phyloP scores from a whole-genome alignment of 805 yeast genomes.

The Sungouiella blattae region DNA sequence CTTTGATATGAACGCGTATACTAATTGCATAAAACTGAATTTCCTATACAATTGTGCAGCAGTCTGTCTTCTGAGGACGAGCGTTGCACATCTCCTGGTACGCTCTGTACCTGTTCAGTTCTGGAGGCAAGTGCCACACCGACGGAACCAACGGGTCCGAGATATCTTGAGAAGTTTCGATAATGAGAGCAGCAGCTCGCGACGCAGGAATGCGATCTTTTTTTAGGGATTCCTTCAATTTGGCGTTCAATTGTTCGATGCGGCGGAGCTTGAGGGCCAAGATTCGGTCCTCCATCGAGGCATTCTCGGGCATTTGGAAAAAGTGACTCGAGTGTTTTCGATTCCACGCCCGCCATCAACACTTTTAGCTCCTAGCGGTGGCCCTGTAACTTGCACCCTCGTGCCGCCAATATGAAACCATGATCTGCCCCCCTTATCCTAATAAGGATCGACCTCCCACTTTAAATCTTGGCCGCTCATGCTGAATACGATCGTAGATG shows the following conservation, averaged over 20 bases:
- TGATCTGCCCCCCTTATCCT: no score
- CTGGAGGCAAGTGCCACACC: conserved; percentile 38
- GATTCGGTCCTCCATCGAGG: conserved; percentile 34
- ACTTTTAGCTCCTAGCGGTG: no score
- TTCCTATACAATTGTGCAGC: conserved; percentile 30
- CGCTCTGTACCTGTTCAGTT: conserved; percentile 30
- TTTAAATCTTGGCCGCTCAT: no score
- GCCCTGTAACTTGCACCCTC: no score
- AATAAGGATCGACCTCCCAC: no score
- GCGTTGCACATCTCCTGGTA: conserved; percentile 14
- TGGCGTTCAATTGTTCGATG: conserved; percentile 52
- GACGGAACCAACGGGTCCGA: conserved; percentile 47
- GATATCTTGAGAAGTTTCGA: conserved; percentile 40
- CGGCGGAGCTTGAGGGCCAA: conserved; percentile 58
- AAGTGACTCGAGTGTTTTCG: no score
- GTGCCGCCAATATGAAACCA: no score
- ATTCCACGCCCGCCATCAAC: no score
- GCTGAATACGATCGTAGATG: no score
- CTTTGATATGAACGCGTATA: not conserved
- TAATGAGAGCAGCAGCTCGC: conserved; percentile 50
- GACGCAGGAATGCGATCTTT: conserved; percentile 63
- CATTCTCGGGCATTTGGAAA: conserved; percentile 2
- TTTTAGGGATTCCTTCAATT: conserved; percentile 48
- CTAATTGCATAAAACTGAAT: no score
- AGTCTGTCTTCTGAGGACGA: conserved; percentile 15